phyloP scores from a whole-genome alignment of 768 basidiomycete genomes.

The Russula vinacea region DNA sequence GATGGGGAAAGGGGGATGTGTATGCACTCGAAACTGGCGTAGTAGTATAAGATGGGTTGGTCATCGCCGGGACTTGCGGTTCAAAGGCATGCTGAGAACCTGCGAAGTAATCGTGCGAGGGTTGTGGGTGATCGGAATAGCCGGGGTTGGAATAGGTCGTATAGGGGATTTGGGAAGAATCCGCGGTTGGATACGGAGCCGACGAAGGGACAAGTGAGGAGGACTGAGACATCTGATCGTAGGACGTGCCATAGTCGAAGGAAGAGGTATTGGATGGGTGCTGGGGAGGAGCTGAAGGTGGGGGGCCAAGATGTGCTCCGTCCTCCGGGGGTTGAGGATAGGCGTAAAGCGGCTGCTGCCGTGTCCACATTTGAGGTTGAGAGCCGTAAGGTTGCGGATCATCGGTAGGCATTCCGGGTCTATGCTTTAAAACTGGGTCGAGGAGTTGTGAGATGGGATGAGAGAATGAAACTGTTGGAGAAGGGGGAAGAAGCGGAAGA shows the following conservation, averaged over 20 bases:
- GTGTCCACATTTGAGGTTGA: constrained; percentile 16
- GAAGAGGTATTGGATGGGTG: constrained; percentile 13
- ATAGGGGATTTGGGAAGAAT: constrained; percentile 11
- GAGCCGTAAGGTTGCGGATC: constrained; percentile 7
- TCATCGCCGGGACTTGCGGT: background rate
- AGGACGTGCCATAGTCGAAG: constrained; percentile 16
- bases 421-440: background rate
- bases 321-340: constrained; percentile 13
- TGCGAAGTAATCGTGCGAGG: constrained; percentile 8
- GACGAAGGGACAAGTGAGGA: constrained; percentile 16
- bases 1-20: constrained; percentile 4
- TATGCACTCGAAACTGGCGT: constrained; percentile 2
- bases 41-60: constrained; percentile 6
- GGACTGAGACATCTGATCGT: constrained; percentile 14
- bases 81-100: constrained; percentile 13
- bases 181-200: constrained; percentile 7
- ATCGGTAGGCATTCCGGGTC: constrained; percentile 5
- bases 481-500: background rate
- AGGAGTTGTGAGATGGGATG: background rate
- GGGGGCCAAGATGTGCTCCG: background rate
- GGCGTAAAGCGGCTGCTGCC: constrained; percentile 5
- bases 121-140: constrained; percentile 17
- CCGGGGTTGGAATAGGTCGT: constrained; percentile 9
- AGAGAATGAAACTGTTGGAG: background rate
- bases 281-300: background rate